phyloP scores from a whole-genome alignment of 306 rosid species.

The Cicer cuneatum region DNA sequence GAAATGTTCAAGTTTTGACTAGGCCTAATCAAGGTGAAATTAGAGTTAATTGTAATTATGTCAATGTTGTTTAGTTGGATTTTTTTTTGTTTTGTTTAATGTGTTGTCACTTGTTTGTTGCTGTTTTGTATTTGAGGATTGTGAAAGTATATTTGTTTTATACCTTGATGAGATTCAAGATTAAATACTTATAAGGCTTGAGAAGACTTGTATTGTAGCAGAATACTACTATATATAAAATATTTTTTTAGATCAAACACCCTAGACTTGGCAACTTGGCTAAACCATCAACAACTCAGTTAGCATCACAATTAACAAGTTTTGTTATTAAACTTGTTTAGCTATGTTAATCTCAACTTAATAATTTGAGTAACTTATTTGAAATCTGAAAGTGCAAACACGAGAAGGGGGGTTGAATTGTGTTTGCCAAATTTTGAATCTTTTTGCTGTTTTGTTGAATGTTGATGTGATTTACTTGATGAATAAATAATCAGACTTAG shows the following conservation, averaged over 20 bases:
- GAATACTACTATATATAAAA: no score
- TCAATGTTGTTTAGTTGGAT: constrained; percentile 42
- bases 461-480: no score
- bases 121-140: neutral
- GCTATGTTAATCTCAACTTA: neutral
- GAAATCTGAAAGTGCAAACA: no score
- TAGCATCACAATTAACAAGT: no score
- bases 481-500: no score
- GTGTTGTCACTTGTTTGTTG: neutral
- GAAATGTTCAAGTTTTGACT: constrained; percentile 82
- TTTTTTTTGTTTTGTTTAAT: neutral
- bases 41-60: constrained; percentile 71
- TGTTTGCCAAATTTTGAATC: no score
- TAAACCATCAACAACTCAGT: no score
- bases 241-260: no score
- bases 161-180: neutral
- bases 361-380: neutral
- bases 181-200: neutral
- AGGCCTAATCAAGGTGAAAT: constrained; percentile 77
- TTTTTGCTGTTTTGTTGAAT: no score
- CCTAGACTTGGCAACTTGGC: no score
- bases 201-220: neutral
- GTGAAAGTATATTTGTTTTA: neutral
- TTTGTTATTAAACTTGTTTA: neutral
- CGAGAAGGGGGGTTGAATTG: no score